Evolutionary conservation across 2,329 filamentous ascomycete species (phyloP), one percentile per base, ranked within the genome.

Genomic region (Dactylella cylindrospora): DNA sequence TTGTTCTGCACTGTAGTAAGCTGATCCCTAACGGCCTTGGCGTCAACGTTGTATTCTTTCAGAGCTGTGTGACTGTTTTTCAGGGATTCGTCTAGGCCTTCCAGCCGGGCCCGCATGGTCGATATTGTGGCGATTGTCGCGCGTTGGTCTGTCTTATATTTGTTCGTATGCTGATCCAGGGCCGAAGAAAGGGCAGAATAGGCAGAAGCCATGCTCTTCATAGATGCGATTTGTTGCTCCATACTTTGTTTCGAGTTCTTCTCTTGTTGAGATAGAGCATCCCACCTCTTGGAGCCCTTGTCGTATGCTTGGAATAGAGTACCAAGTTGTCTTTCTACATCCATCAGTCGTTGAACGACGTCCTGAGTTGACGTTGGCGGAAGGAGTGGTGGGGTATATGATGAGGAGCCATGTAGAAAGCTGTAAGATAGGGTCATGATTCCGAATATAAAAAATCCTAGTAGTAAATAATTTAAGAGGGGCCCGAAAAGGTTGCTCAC

Each of bases 381-480:
- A 3, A 33, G 12, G 3, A 44, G 3, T 5, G 55, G 50, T 10
- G 47, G 15, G n/a, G 47, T 46, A 49, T 40, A 61, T 5, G 49
- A 53, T 3, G 55, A 46, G 3, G 55, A 61, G 20, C 55, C 41
- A 19, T 61, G 55, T 8, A 61, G 6, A 19, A 61, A 61, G 13
- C 32, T 49, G 41, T 61, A 61, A 1, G 47, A 53, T 3, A 61
- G 22, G 0, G 55, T 41, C 7, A 41, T 61, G 12, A 61, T 53
- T 17, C 55, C 55, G 19, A 61, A 61, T 10, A 61, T 49, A 25
- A 61, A 53, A 29, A 61, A 61, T 1, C 47, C 55, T 25, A 61
- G 55, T 13, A 61, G 29, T 2, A 61, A 29, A 12, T 61, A 53
- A 13, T 61, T 53, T 10, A 61, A 13, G 9, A 61, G 20, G 6